These are phyloP conservation scores for Ehretia macrophylla DNA, from an alignment of 257 asterid genomes.

Conservation along the genomic window DNA sequence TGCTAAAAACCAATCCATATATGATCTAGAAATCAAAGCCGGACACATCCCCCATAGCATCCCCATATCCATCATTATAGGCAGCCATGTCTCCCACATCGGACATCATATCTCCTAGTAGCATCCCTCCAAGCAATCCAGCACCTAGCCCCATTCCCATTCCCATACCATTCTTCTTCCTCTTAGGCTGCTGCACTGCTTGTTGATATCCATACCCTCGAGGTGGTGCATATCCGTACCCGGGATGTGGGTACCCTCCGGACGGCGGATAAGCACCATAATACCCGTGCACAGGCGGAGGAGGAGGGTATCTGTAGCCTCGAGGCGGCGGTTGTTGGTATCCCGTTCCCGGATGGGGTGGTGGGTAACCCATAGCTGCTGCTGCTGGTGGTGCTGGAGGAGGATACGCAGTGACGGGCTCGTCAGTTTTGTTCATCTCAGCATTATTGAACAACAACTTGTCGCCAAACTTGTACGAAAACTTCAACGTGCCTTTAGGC, in stretches of 20 bases:
- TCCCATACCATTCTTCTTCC: slow-evolving; percentile 57
- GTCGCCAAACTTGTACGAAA: slow-evolving; percentile 63
- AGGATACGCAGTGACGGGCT: slow-evolving; percentile 55
- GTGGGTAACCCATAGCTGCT: slow-evolving; percentile 19
- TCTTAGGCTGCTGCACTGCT: slow-evolving; percentile 47
- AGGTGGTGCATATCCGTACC: too few relatives aligned
- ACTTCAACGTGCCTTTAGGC: slow-evolving; percentile 58
- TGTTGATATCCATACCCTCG: slow-evolving; percentile 26
- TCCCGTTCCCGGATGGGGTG: slow-evolving; percentile 18
- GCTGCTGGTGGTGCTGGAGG: slow-evolving; percentile 29
- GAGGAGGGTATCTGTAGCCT: too few relatives aligned
- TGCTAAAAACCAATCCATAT: too few relatives aligned
- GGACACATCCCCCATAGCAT: slow-evolving; percentile 24
- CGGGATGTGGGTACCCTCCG: too few relatives aligned
- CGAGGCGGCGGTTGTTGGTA: slow-evolving; percentile 28
- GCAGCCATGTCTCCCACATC: slow-evolving; percentile 42
- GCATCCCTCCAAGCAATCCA: slow-evolving; percentile 83
- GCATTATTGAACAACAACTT: neutral
- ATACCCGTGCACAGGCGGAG: slow-evolving; percentile 2
- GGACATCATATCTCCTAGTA: slow-evolving; percentile 70
- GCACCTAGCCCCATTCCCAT: slow-evolving; percentile 86
- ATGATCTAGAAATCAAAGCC: slow-evolving; percentile 16
- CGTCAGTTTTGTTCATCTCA: slow-evolving; percentile 11
- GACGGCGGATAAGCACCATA: too few relatives aligned
- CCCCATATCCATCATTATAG: slow-evolving; percentile 32